A percentile compares a stretch with the other conserved stretches of the same genome.
Conservation (phyloP, 768 basidiomycete species). For the Mrakia frigida region DNA sequence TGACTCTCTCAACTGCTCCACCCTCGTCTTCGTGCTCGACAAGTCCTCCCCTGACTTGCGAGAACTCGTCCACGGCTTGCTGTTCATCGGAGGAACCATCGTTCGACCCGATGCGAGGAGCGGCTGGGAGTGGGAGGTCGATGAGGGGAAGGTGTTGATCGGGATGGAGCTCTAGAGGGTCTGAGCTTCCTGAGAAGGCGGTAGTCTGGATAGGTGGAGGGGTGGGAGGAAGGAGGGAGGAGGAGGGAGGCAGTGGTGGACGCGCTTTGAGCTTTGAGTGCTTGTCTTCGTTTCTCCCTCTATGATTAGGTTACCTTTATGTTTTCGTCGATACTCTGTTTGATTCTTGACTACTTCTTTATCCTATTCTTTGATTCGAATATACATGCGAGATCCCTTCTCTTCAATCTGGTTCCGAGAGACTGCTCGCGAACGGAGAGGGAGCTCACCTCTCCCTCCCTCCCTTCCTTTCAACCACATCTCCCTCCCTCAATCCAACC, state of each 20-base stretch:
- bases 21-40: slow-evolving; percentile 74
- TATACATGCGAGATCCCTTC: no score
- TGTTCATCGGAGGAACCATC: slow-evolving; percentile 86
- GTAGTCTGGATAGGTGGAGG: background rate
- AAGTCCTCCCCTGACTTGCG: slow-evolving; percentile 62
- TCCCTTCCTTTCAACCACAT: no score
- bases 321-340: no score
- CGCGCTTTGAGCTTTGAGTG: background rate
- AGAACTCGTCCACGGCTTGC: slow-evolving; percentile 75
- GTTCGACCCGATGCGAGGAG: slow-evolving; percentile 53
- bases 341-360: no score
- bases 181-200: background rate
- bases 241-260: background rate
- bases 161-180: slow-evolving; percentile 67
- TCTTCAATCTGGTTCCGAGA: no score
- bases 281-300: background rate
- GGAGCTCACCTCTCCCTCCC: no score
- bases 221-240: background rate
- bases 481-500: no score
- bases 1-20: slow-evolving; percentile 70
- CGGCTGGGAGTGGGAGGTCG: slow-evolving; percentile 47
- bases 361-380: no score
- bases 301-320: no score
- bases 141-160: slow-evolving; percentile 73
- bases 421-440: no score